Conservation (phyloP, 2,329 filamentous ascomycete genomes). For the Aureobasidium mangrovei region DNA sequence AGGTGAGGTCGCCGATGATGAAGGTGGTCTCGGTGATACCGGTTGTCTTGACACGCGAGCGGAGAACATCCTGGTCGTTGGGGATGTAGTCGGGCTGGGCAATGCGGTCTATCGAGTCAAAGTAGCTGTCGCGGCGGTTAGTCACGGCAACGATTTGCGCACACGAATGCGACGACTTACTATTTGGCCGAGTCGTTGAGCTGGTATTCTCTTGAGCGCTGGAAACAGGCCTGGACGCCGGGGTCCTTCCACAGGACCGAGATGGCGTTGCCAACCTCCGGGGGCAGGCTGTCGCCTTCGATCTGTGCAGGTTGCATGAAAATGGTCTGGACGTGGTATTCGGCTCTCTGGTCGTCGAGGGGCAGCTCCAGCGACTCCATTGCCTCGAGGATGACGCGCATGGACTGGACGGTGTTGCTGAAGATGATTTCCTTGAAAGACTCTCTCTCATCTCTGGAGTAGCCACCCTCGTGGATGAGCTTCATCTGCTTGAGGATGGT, state of each 20-base stretch:
- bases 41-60: conserved; percentile 81
- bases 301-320: conserved; percentile 98
- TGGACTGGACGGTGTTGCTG: conserved; percentile 62
- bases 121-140: conserved; percentile 60
- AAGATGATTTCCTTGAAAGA: conserved; percentile 65
- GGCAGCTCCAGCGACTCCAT: conserved; percentile 68
- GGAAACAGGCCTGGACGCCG: conserved; percentile 91
- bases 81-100: conserved; percentile 84
- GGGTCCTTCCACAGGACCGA: conserved; percentile 87
- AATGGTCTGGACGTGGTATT: conserved; percentile 96
- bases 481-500: conserved; percentile 98
- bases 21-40: conserved; percentile 95
- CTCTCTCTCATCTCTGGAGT: conserved; percentile 78
- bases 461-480: conserved; percentile 97
- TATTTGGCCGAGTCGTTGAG: conserved; percentile 95
- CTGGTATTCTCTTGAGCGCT: conserved; percentile 90
- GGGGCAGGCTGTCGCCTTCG: conserved; percentile 87
- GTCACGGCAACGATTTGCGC: conserved; percentile 9
- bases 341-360: conserved; percentile 82
- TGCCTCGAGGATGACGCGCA: conserved; percentile 61
- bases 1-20: conserved; percentile 82
- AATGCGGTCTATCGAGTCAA: conserved; percentile 88
- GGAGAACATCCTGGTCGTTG: conserved; percentile 87
- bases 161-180: conserved; percentile 45
- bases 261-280: conserved; percentile 88